A percentile compares a stretch with the other conserved stretches of the same genome.
Conservation (phyloP, 495 filamentous ascomycete genomes). For the Penicillium salamii region DNA sequence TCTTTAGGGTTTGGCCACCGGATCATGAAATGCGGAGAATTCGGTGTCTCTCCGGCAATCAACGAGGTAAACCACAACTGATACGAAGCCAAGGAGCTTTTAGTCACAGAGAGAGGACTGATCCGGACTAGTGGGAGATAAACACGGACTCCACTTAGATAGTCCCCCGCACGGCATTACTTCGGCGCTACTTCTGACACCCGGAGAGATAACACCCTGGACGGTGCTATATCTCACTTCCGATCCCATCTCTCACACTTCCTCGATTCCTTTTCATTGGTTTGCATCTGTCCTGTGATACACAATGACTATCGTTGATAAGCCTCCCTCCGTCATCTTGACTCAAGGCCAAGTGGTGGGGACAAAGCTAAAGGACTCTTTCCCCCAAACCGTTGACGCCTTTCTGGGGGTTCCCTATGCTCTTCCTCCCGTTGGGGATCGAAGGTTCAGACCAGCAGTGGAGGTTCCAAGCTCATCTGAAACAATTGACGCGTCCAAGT, state of each 20-base stretch:
- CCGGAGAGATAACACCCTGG: conserved; percentile 12
- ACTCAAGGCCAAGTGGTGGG: conserved; percentile 57
- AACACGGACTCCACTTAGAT: conserved; percentile 11
- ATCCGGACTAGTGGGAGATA: conserved; percentile 1
- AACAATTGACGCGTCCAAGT: conserved; percentile 41
- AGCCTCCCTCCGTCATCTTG: conserved; percentile 36
- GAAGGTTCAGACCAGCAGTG: conserved; percentile 52
- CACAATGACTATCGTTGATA: conserved; percentile 2
- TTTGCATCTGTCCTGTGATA: not conserved
- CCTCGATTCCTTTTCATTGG: conserved; percentile 1
- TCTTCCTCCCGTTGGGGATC: conserved; percentile 49
- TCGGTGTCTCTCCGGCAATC: conserved; percentile 4
- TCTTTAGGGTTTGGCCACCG: not conserved
- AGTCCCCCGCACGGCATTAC: conserved; percentile 15
- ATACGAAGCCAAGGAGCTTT: not conserved
- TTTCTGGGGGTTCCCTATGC: conserved; percentile 64
- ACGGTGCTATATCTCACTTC: not conserved
- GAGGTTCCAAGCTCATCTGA: conserved; percentile 30
- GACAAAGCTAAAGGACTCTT: conserved; percentile 32
- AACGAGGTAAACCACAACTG: not conserved
- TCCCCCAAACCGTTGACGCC: conserved; percentile 49
- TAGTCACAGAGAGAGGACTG: not conserved
- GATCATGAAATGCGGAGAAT: conserved; percentile 2
- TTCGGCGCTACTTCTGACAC: conserved; percentile 12
- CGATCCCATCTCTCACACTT: not conserved